Evolutionary conservation across 176 grass and related monocot species (phyloP).

Genomic region (Paspalum notatum): DNA sequence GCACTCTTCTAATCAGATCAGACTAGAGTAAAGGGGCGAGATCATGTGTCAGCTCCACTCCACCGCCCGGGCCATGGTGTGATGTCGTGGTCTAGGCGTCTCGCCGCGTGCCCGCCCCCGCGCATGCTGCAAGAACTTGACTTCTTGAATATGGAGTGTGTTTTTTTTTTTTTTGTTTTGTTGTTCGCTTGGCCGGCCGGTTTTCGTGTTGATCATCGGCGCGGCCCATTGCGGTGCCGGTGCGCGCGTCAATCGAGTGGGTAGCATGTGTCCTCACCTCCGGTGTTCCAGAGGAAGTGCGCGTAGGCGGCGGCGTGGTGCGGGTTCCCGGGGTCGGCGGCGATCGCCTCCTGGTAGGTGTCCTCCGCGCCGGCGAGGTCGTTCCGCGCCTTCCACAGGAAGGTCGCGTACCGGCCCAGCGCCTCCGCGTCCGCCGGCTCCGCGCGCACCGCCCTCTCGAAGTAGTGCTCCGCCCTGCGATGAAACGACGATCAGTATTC

Average conservation of each 20-base stretch:
- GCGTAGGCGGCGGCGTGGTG: slow-evolving; percentile 77
- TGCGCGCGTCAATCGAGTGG: slow-evolving; percentile 51
- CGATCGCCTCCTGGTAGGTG: slow-evolving; percentile 70
- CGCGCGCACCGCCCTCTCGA: slow-evolving; percentile 57
- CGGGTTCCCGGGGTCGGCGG: slow-evolving; percentile 73
- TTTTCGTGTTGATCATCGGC: not conserved
- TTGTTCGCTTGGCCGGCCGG: not conserved
- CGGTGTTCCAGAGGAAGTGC: slow-evolving; percentile 97
- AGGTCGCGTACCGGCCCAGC: slow-evolving; percentile 77
- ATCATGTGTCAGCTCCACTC: slow-evolving; percentile 52
- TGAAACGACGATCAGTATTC: not conserved
- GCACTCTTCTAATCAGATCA: slow-evolving; percentile 31
- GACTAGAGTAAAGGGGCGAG: slow-evolving; percentile 29
- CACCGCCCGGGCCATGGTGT: slow-evolving; percentile 27
- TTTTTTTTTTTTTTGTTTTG: not conserved
- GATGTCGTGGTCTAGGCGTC: slow-evolving; percentile 41
- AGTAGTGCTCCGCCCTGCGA: slow-evolving; percentile 86
- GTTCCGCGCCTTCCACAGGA: slow-evolving; percentile 80
- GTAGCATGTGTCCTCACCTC: slow-evolving; percentile 91
- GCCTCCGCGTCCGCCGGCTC: slow-evolving; percentile 71
- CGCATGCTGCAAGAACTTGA: slow-evolving; percentile 40
- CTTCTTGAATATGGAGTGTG: slow-evolving; percentile 16
- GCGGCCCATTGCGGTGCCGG: slow-evolving; percentile 13
- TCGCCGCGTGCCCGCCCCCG: slow-evolving; percentile 39
- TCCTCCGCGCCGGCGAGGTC: slow-evolving; percentile 74